Evolutionary conservation across 2,329 filamentous ascomycete species (phyloP), one percentile per base, ranked within the genome.

Genomic region (Didymella glomerata): DNA sequence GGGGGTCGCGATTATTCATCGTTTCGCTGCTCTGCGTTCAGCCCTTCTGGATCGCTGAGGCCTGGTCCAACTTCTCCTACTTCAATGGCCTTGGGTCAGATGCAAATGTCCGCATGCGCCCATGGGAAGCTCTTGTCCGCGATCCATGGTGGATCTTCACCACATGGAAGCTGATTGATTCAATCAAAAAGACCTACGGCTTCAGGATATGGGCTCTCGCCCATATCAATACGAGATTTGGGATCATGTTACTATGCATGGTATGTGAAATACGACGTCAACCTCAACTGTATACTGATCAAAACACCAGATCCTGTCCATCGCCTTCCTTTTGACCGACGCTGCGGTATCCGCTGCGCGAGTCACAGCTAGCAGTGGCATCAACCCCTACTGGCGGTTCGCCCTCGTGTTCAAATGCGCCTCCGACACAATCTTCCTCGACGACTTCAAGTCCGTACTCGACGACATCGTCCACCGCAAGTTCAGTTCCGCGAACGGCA

Each of bases 61-160:
- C 73, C 32, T 76, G 73, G 74, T 74, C 71, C 7, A 76, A 76
- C 57, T 76, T 73, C 30, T 62, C 63, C 16, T 76, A 76, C 64
- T 76, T 76, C 64, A 76, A 76, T 44, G 60, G 62, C 3, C 64
- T 76, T 2, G 73, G 74, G 4, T 70, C 68, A 11, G 59, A 67
- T 9, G 70, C 61, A 16, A 76, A 76, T 34, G 59, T 65, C 8
- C 67, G 55, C 4, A 74, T 68, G 61, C 60, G 74, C 3, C 73
- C 74, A 1, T 76, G 63, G 63, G 74, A 76, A 62, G 74, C 74
- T 1, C 60, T 76, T 1, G 34, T 69, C 6, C 68, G 73, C 7
- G 73, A 76, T 25, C 73, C 73, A 0, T 76, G 72, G 74, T 76
- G 74, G 74, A 76, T 76, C 14, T 76, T 75, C 38, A 76, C 73